Evolutionary conservation across 2,329 filamentous ascomycete species (phyloP).

Genomic region (Xylariaceae sp.): DNA sequence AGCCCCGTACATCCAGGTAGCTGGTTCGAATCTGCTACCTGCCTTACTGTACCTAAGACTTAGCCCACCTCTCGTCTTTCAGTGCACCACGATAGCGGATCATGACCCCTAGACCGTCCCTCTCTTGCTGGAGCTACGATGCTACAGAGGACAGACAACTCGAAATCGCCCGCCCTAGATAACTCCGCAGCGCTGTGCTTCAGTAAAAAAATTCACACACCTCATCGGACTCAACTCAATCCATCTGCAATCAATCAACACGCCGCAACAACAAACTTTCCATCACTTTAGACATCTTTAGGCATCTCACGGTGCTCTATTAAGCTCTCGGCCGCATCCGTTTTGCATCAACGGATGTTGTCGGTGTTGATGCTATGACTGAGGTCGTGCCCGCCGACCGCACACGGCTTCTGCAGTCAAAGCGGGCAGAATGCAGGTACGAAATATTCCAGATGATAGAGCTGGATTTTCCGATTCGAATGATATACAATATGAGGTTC

Average conservation of each 20-base stretch:
- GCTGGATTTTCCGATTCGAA: constrained; percentile 46
- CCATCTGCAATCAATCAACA: constrained; percentile 30
- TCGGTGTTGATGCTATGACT: constrained; percentile 63
- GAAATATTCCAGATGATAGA: constrained; percentile 41
- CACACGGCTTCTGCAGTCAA: constrained; percentile 61
- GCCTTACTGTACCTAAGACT: background rate
- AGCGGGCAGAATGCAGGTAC: constrained; percentile 58
- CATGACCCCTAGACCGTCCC: constrained; percentile 6
- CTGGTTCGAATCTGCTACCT: background rate
- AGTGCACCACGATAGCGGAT: constrained; percentile 11
- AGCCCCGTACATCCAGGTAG: background rate
- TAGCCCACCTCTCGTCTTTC: constrained; percentile 4
- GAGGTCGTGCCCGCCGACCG: constrained; percentile 63
- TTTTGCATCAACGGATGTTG: constrained; percentile 64
- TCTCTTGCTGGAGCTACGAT: constrained; percentile 9
- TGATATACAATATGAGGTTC: constrained; percentile 40
- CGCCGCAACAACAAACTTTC: constrained; percentile 34
- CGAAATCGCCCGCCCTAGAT: constrained; percentile 11
- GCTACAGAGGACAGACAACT: constrained; percentile 14
- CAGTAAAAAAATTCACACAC: constrained; percentile 25
- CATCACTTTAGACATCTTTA: constrained; percentile 31
- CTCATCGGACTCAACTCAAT: constrained; percentile 18
- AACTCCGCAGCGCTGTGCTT: constrained; percentile 15
- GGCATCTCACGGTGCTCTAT: constrained; percentile 33
- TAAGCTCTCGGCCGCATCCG: constrained; percentile 43